phyloP scores from a whole-genome alignment of 23 red algal genomes.

The Cyanidioschyzon merolae region DNA sequence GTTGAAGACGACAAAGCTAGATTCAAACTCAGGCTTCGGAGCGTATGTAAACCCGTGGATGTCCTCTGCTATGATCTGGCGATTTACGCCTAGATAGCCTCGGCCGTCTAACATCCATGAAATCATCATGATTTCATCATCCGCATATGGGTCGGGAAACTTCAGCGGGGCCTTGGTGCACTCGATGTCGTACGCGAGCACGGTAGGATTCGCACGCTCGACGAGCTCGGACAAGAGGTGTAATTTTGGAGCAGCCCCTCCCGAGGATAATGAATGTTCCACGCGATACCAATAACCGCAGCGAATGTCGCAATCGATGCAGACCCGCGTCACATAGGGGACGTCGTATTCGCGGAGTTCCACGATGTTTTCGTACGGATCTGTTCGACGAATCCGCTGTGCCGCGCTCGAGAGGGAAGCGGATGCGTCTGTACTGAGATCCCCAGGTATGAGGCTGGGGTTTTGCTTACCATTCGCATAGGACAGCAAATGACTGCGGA shows the following conservation, averaged over 20 bases:
- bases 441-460: neutral
- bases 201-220: constrained; percentile 61
- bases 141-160: constrained; percentile 75
- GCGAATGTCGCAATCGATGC: constrained; percentile 72
- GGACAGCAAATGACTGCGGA: constrained; percentile 20
- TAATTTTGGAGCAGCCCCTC: constrained; percentile 22
- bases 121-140: constrained; percentile 97
- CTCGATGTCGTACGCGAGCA: constrained; percentile 93
- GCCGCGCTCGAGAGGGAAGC: neutral
- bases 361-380: constrained; percentile 45
- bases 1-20: constrained; percentile 76
- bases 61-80: constrained; percentile 63
- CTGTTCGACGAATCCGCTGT: constrained; percentile 5
- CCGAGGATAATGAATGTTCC: constrained; percentile 18
- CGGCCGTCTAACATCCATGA: constrained; percentile 97
- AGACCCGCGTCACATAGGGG: constrained; percentile 56
- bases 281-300: constrained; percentile 93
- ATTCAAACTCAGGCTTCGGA: constrained; percentile 48
- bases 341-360: constrained; percentile 91
- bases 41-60: constrained; percentile 80
- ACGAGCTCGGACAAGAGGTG: constrained; percentile 47
- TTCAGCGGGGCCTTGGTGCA: constrained; percentile 93
- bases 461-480: constrained; percentile 22
- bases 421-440: neutral
- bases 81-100: constrained; percentile 91